Evolutionary conservation across 306 rosid genomes (phyloP), one percentile per base, ranked within the genome.

Genomic region (Cercis canadensis): DNA sequence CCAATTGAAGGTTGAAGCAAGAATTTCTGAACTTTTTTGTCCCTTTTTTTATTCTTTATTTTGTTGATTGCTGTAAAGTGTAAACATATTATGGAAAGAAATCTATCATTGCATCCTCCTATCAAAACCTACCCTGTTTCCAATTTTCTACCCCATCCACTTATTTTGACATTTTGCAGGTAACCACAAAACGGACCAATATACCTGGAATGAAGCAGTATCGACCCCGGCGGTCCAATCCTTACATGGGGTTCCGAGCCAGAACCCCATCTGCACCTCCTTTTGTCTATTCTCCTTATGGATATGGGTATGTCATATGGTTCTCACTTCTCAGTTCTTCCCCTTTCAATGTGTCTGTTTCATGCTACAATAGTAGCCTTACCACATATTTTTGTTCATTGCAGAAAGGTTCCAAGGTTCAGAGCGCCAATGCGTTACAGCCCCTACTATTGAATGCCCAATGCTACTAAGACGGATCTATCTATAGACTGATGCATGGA

Each of bases 181-280:
- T 90, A 5, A 85, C 91, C 46, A 85, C 85, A 16, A 90, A 85
- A 81, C 78, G 92, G 75, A 90, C 97, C 32, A 88, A 90, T 76
- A 37, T 88, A 33, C 97, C 94, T 4, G 97, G 97, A 65, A 84
- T 90, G 97, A 90, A 90, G 87, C 97, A 81, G 75, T 74, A 53
- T 70, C 94, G 90, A 46, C 68, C 85, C n/a, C 94, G 94, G 18
- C 87, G 91, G 34, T 11, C 93, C 49, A 90, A 81, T 69, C 82
- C 97, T 59, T 69, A 67, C 18, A 77, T 84, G 87, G 92, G 92
- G 41, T 78, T 75, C 76, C 80, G 87, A 72, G 81, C 87, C 73
- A 80, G 94, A 73, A 24, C 77, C 59, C 88, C 90, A 43, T 81
- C 46, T 81, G 73, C 83, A 44, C 79, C 94, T 70, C 88, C 94